A percentile compares a stretch with the other conserved stretches of the same genome.
phyloP scores from a whole-genome alignment of 2,329 filamentous ascomycete genomes.

The Trichoderma koningii region DNA sequence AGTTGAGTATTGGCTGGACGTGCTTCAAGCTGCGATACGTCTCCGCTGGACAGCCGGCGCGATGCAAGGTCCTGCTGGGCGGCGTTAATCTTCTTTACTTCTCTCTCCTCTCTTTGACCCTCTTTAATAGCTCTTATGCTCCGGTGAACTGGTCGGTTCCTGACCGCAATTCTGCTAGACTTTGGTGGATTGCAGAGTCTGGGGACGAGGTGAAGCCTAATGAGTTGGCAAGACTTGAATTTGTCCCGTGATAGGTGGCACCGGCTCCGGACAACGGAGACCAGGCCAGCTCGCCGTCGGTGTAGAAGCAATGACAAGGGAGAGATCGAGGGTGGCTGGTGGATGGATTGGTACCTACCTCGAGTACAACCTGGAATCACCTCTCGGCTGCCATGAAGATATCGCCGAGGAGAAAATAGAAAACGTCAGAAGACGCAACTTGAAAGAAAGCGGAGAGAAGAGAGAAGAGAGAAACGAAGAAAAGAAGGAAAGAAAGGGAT shows the following conservation, averaged over 20 bases:
- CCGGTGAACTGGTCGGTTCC: neutral
- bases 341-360: slow-evolving; percentile 2
- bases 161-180: neutral
- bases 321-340: neutral
- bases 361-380: slow-evolving; percentile 15
- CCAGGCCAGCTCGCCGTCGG: slow-evolving; percentile 16
- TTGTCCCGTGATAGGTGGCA: slow-evolving; percentile 2
- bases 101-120: neutral
- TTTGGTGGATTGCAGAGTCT: slow-evolving; percentile 5
- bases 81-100: slow-evolving; percentile 8
- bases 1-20: slow-evolving; percentile 11
- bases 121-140: neutral
- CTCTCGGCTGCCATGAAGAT: slow-evolving; percentile 19
- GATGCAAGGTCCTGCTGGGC: slow-evolving; percentile 23
- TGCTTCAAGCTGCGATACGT: slow-evolving; percentile 1
- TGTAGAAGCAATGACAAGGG: slow-evolving; percentile 5
- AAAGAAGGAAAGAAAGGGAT: neutral
- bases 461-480: neutral
- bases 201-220: slow-evolving; percentile 11
- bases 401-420: slow-evolving; percentile 13
- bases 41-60: slow-evolving; percentile 23
- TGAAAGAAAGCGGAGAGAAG: slow-evolving; percentile 7
- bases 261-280: slow-evolving; percentile 2
- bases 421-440: neutral
- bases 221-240: slow-evolving; percentile 18